Evolutionary conservation across 805 yeast species (phyloP), one percentile per base, ranked within the genome.

Genomic region (Schizosaccharomyces osmophilus): DNA sequence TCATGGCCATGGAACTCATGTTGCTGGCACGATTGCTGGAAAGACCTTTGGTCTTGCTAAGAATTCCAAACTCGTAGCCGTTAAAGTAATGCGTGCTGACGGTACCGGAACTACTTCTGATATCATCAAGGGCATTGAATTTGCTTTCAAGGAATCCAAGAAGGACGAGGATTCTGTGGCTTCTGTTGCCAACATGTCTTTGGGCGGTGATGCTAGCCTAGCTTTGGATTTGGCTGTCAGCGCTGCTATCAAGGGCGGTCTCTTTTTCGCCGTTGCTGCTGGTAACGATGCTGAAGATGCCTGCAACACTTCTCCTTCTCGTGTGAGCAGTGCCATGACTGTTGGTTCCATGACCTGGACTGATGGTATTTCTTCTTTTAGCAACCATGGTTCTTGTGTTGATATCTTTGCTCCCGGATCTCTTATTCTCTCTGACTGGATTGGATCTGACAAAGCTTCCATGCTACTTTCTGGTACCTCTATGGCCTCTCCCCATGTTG

Each of bases 341-440:
- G 97, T 90, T 60, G 98, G 97, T 72, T 97, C 98, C 26, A 83
- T 95, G 13, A 85, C 94, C 62, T 78, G 85, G 67, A 80, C 85
- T 61, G 97, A 93, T 70, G 77, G 81, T 62, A 87, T 95, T 77
- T 97, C 98, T 29, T 83, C 84, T 73, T 93, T 93, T 78, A 87
- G 97, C 62, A 93, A 90, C 79, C 88, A 80, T 73, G 98, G 98
- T 72, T 79, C 78, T 70, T 90, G 98, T 78, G 97, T 93, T 63
- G 97, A 90, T 70, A 84, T 90, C 65, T 90, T 87, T 70, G 98
- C 95, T 36, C 98, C 98, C 29, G 98, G 98, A 69, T 77, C 78
- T 67, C 78, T 79, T 70, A 74, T 79, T 64, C 73, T 75, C 67
- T 77, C 81, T 59, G 79, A 82, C 64, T 79, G 77, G 72, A 79